Evolutionary conservation across 192 early-diverging fungal genomes (phyloP).

Genomic region (Coemansia sp.): DNA sequence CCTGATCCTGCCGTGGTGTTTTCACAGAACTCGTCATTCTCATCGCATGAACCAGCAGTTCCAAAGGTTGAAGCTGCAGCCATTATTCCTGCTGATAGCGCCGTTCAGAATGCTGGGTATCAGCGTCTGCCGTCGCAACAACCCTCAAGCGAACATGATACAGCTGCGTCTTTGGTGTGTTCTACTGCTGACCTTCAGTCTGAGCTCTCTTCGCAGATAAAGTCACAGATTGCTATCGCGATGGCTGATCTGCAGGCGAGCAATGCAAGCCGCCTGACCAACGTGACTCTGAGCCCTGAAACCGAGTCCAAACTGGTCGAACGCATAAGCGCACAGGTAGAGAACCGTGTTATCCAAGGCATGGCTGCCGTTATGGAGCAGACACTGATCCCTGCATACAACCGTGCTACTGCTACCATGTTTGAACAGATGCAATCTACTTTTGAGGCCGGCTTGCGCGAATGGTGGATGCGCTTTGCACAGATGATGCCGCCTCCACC

Average conservation of each 20-base stretch:
- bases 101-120: neutral
- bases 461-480: constrained; percentile 50
- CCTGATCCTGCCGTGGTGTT: constrained; percentile 33
- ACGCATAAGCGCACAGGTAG: constrained; percentile 28
- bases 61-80: neutral
- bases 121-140: constrained; percentile 10
- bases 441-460: constrained; percentile 44
- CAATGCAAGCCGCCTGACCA: neutral
- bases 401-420: constrained; percentile 47
- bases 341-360: constrained; percentile 21
- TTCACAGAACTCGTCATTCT: neutral
- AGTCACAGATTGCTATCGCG: constrained; percentile 22
- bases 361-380: constrained; percentile 38
- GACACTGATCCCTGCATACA: constrained; percentile 50
- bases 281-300: constrained; percentile 17
- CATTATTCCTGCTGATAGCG: neutral
- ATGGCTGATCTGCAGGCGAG: constrained; percentile 12
- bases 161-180: neutral
- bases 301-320: constrained; percentile 30
- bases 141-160: neutral
- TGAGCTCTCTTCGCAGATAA: constrained; percentile 16
- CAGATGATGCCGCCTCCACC: constrained; percentile 42
- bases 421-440: constrained; percentile 54
- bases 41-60: neutral
- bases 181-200: constrained; percentile 4